Evolutionary conservation across 768 basidiomycete species (phyloP).

Genomic region (Heimioporus sp.): DNA sequence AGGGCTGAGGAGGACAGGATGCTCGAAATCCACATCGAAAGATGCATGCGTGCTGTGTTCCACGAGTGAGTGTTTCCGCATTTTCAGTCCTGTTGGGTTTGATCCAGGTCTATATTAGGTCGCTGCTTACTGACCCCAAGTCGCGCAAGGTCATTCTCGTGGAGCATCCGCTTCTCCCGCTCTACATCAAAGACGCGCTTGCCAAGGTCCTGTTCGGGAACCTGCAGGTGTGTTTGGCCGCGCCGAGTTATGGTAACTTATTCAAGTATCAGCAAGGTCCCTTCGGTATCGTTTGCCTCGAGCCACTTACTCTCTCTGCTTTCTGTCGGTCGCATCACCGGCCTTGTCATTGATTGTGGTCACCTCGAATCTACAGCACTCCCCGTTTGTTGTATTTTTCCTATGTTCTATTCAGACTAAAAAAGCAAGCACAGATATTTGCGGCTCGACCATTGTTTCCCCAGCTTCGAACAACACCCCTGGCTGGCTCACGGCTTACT

Average conservation of each 20-base stretch:
- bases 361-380: conserved; percentile 87
- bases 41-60: conserved; percentile 73
- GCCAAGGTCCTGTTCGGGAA: conserved; percentile 88
- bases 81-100: conserved; percentile 9
- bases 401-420: neutral
- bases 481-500: conserved; percentile 81
- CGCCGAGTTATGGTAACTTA: neutral
- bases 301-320: conserved; percentile 84
- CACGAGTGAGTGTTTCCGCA: conserved; percentile 59
- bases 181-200: conserved; percentile 85
- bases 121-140: conserved; percentile 91
- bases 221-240: conserved; percentile 55
- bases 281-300: conserved; percentile 90
- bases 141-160: conserved; percentile 91
- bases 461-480: conserved; percentile 77
- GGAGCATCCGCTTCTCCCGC: conserved; percentile 85
- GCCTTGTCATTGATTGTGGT: conserved; percentile 91
- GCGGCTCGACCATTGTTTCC: conserved; percentile 85
- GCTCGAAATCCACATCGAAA: conserved; percentile 68
- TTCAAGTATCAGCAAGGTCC: conserved; percentile 55
- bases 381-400: conserved; percentile 55
- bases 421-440: conserved; percentile 65
- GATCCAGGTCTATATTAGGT: conserved; percentile 46
- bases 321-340: conserved; percentile 86
- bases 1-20: conserved; percentile 73